A percentile compares a stretch with the other conserved stretches of the same genome.
Conservation (phyloP, 2,329 filamentous ascomycete species). For the Penicillium corylophilum region DNA sequence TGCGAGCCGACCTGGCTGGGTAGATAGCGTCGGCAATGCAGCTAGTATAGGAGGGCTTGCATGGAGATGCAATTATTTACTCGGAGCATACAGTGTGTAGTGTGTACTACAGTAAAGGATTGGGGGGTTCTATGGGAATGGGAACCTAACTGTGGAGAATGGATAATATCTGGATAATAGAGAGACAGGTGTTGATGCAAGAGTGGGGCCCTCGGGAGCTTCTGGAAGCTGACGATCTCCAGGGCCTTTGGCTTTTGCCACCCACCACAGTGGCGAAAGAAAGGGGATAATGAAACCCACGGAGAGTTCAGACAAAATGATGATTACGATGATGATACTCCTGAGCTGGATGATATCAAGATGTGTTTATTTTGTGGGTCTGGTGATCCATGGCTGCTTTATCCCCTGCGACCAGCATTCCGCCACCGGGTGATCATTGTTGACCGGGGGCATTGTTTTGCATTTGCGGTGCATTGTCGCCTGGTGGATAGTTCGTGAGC, state of each 20-base stretch:
- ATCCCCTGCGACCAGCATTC: conserved; percentile 9
- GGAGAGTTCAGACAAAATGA: not conserved
- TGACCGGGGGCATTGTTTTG: not conserved
- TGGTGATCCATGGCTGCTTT: not conserved
- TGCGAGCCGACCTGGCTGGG: not conserved
- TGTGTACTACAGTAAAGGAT: too few relatives aligned
- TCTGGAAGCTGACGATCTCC: not conserved
- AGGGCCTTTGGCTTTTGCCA: conserved; percentile 1
- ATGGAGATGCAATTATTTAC: not conserved
- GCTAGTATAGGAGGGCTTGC: not conserved
- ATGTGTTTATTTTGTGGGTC: conserved; percentile 23
- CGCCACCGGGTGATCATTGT: conserved; percentile 10
- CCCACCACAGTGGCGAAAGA: conserved; percentile 1
- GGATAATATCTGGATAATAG: too few relatives aligned
- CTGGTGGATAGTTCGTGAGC: not conserved
- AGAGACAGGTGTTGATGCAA: not conserved
- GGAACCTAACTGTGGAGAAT: not conserved
- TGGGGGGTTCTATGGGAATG: too few relatives aligned
- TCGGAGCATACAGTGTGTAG: too few relatives aligned
- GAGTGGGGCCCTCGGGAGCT: not conserved
- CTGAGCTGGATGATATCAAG: conserved; percentile 19
- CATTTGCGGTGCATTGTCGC: not conserved
- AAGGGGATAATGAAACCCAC: not conserved
- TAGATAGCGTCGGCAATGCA: not conserved
- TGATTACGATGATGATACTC: conserved; percentile 3